Conservation (phyloP, 805 yeast genomes). For the Ogataea sp. region DNA sequence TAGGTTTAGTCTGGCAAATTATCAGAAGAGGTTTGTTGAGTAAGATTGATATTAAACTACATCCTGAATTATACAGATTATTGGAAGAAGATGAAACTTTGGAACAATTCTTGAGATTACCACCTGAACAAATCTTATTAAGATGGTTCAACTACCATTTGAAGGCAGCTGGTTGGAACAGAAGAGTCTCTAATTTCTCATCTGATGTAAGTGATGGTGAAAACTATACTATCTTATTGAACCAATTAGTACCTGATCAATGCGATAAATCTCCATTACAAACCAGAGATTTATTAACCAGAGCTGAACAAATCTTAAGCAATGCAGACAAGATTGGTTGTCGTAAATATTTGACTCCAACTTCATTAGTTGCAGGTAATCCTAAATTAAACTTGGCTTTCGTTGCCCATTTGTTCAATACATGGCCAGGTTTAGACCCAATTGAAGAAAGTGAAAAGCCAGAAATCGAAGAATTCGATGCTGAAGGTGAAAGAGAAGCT, state of each 20-base stretch:
- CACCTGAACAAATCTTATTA: conserved; percentile 93
- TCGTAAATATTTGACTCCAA: conserved; percentile 91
- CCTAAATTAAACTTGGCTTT: conserved; percentile 95
- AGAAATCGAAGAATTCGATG: conserved; percentile 96
- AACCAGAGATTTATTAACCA: conserved; percentile 59
- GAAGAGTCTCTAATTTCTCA: conserved; percentile 81
- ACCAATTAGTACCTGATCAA: conserved; percentile 77
- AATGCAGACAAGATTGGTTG: conserved; percentile 90
- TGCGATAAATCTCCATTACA: conserved; percentile 83
- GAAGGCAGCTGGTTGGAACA: conserved; percentile 82
- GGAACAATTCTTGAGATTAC: conserved; percentile 91
- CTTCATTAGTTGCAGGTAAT: conserved; percentile 88
- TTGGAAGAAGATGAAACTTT: conserved; percentile 95
- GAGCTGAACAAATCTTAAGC: conserved; percentile 80
- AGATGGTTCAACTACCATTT: conserved; percentile 98
- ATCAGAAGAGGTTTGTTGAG: conserved; percentile 92
- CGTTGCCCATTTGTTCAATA: conserved; percentile 94
- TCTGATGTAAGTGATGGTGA: conserved; percentile 92
- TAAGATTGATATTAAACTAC: conserved; percentile 91
- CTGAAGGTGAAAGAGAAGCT: conserved; percentile 99
- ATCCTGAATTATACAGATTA: conserved; percentile 92
- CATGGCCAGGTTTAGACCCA: conserved; percentile 95
- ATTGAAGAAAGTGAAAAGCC: conserved; percentile 85
- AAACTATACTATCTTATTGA: conserved; percentile 80
- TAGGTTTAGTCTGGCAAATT: conserved; percentile 95